A percentile compares a stretch with the other conserved stretches of the same genome.
Evolutionary conservation across 2,329 filamentous ascomycete species (phyloP).

Genomic region (Fusarium pininemorale): DNA sequence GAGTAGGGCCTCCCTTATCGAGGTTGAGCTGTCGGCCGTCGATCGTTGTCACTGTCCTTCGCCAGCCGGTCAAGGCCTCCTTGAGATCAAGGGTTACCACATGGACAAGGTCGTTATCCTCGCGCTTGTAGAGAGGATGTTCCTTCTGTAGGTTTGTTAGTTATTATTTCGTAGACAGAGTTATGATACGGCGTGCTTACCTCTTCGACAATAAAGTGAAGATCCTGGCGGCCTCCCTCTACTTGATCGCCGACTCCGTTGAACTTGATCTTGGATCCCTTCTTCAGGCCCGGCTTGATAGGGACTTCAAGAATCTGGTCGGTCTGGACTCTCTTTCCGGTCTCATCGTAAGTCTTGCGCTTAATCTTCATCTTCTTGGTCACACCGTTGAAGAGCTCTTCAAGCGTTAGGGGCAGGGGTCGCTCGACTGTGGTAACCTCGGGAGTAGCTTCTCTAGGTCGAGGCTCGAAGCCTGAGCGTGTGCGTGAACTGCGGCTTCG

Average conservation of each 20-base stretch:
- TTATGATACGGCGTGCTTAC: constrained; percentile 59
- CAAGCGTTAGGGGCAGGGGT: constrained; percentile 80
- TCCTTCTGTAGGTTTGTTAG: constrained; percentile 72
- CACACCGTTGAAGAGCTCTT: constrained; percentile 86
- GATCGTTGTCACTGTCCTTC: constrained; percentile 89
- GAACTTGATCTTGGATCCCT: constrained; percentile 98
- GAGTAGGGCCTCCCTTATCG: constrained; percentile 83
- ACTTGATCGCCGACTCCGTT: constrained; percentile 97
- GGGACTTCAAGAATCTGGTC: constrained; percentile 94
- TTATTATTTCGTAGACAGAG: constrained; percentile 44
- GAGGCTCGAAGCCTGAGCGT: constrained; percentile 51
- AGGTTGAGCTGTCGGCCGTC: constrained; percentile 87
- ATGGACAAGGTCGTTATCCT: constrained; percentile 86
- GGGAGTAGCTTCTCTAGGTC: constrained; percentile 62
- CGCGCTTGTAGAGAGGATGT: constrained; percentile 83
- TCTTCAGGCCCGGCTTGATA: constrained; percentile 95
- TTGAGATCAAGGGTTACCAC: constrained; percentile 86
- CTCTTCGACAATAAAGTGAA: constrained; percentile 95
- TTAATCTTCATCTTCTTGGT: constrained; percentile 99
- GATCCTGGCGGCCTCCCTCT: constrained; percentile 92
- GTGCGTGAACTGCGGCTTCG: constrained; percentile 54
- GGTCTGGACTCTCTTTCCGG: constrained; percentile 83
- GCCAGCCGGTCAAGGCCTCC: constrained; percentile 95
- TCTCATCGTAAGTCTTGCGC: constrained; percentile 90
- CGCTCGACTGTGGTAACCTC: constrained; percentile 93